Evolutionary conservation across 1,284 basidiomycete species (phyloP).

Genomic region (Xerocomus minutiporus): DNA sequence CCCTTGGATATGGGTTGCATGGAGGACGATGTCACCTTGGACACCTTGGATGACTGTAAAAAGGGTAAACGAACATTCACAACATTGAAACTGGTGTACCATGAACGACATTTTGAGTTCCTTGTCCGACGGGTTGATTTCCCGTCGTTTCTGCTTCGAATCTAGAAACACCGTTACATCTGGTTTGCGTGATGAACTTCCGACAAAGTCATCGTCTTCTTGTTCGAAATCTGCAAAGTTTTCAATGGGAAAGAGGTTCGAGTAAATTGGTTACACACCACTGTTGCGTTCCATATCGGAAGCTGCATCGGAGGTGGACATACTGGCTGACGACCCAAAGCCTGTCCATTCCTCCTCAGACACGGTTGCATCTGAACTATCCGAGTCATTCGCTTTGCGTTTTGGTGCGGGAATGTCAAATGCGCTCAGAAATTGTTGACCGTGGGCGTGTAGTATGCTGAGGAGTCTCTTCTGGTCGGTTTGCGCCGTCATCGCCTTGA

Average conservation of each 20-base stretch:
- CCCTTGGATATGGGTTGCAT: constrained; percentile 24
- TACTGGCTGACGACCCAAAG: constrained; percentile 9
- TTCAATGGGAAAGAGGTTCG: background rate
- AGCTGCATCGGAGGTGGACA: constrained; percentile 1
- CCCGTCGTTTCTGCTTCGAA: constrained; percentile 20
- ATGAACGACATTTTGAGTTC: constrained; percentile 63
- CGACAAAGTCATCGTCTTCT: constrained; percentile 41
- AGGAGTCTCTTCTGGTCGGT: constrained; percentile 42
- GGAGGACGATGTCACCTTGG: constrained; percentile 46
- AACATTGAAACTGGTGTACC: constrained; percentile 39
- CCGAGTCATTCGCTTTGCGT: constrained; percentile 27
- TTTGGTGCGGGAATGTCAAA: constrained; percentile 39
- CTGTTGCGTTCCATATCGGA: constrained; percentile 23
- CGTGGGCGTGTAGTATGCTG: constrained; percentile 57
- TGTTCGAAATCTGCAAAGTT: constrained; percentile 34
- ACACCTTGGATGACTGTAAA: constrained; percentile 69
- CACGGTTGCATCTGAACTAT: constrained; percentile 9
- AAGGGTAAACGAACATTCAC: background rate
- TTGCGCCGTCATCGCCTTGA: constrained; percentile 13
- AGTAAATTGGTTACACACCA: constrained; percentile 6
- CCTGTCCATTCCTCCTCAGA: constrained; percentile 37
- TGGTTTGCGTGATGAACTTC: constrained; percentile 29
- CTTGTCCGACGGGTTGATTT: constrained; percentile 33
- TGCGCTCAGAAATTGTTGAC: constrained; percentile 55
- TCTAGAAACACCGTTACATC: constrained; percentile 60